These are phyloP conservation scores for Canariomyces notabilis DNA, from an alignment of 2,329 filamentous ascomycete species.

Conservation along the genomic window DNA sequence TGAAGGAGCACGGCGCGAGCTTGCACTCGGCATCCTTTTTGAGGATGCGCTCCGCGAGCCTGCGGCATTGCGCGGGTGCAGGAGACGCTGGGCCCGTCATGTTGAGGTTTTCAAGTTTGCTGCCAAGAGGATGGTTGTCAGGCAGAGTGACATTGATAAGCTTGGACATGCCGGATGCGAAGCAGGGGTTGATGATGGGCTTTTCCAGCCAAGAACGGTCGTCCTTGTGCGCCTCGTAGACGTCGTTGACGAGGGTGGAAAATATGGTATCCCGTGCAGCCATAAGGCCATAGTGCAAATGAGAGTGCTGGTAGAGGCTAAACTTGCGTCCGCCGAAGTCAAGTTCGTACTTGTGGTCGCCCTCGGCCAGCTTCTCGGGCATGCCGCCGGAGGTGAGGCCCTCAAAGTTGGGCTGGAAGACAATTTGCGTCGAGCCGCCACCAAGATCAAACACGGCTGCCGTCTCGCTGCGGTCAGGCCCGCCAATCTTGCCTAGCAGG, in stretches of 20 bases:
- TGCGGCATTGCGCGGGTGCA: slow-evolving; percentile 81
- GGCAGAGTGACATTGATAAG: slow-evolving; percentile 68
- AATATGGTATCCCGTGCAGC: slow-evolving; percentile 85
- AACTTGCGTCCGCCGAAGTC: slow-evolving; percentile 88
- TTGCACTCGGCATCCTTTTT: slow-evolving; percentile 79
- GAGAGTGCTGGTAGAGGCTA: slow-evolving; percentile 94
- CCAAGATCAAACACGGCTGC: slow-evolving; percentile 95
- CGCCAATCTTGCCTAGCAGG: slow-evolving; percentile 93
- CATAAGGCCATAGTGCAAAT: slow-evolving; percentile 96
- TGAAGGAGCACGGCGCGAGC: slow-evolving; percentile 94
- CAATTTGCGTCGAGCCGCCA: slow-evolving; percentile 95
- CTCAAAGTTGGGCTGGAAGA: slow-evolving; percentile 94
- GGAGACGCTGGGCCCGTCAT: slow-evolving; percentile 79
- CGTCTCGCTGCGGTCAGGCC: slow-evolving; percentile 81
- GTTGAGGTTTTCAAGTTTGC: slow-evolving; percentile 59
- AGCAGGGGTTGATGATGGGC: slow-evolving; percentile 78
- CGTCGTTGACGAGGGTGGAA: slow-evolving; percentile 65
- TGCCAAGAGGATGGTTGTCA: slow-evolving; percentile 60
- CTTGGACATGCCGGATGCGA: slow-evolving; percentile 72
- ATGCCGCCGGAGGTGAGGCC: slow-evolving; percentile 67
- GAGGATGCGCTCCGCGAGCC: slow-evolving; percentile 83
- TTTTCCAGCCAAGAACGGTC: slow-evolving; percentile 60
- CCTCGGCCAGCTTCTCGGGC: slow-evolving; percentile 77
- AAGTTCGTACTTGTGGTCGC: slow-evolving; percentile 93
- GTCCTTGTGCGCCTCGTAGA: slow-evolving; percentile 57